Conservation (phyloP, 2,329 filamentous ascomycete genomes). For the Penicillium sp. region DNA sequence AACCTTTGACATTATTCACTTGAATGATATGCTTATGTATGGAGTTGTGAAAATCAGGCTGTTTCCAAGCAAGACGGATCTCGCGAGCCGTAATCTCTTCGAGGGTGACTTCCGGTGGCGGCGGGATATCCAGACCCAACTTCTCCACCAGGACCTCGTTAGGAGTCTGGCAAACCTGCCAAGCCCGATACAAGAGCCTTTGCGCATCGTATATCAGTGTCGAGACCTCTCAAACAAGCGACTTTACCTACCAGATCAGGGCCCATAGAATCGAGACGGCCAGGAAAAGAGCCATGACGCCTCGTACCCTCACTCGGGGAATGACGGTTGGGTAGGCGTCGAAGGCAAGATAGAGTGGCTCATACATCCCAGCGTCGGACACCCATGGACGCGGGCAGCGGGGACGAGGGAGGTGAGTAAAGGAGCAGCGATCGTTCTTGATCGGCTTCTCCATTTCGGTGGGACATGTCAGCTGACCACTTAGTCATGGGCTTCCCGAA, state of each 20-base stretch:
- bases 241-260: constrained; percentile 45
- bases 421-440: constrained; percentile 6
- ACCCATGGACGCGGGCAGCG: constrained; percentile 33
- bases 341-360: constrained; percentile 46
- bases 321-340: constrained; percentile 48
- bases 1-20: constrained; percentile 88
- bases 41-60: constrained; percentile 62
- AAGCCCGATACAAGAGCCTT: constrained; percentile 81
- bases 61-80: constrained; percentile 87
- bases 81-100: constrained; percentile 85
- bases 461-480: constrained; percentile 18
- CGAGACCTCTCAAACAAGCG: neutral
- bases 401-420: constrained; percentile 6
- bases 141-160: constrained; percentile 88
- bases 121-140: constrained; percentile 89
- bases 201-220: neutral
- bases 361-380: constrained; percentile 45
- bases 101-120: constrained; percentile 82
- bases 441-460: constrained; percentile 11
- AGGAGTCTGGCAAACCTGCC: constrained; percentile 84
- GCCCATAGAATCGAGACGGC: constrained; percentile 50
- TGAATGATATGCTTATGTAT: constrained; percentile 88
- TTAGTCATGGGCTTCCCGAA: constrained; percentile 12
- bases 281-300: constrained; percentile 50
- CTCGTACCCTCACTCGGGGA: constrained; percentile 48